phyloP scores from a whole-genome alignment of 306 rosid genomes.

The Fagus crenata region DNA sequence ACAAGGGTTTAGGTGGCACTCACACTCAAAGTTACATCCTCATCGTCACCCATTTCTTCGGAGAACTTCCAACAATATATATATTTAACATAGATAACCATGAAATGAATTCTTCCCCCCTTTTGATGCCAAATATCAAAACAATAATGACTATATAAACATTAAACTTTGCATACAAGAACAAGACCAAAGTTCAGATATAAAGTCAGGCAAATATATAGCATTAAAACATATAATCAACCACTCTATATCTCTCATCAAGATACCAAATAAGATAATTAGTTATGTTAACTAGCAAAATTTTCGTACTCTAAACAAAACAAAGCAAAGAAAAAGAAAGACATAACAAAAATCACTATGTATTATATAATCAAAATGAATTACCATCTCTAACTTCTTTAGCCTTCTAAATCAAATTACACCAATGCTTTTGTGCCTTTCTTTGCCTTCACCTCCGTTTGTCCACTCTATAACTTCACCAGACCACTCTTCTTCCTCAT shows the following conservation, averaged over 20 bases:
- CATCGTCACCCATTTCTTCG: neutral
- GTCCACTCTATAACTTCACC: slow-evolving; percentile 32
- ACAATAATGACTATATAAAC: neutral
- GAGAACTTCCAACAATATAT: neutral
- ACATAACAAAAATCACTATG: neutral
- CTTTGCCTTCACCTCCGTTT: slow-evolving; percentile 38
- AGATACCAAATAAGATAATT: slow-evolving; percentile 2
- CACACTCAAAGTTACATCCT: neutral
- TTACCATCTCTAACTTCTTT: slow-evolving; percentile 6
- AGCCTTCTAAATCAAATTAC: neutral
- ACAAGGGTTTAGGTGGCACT: neutral
- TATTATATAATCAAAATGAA: slow-evolving; percentile 20
- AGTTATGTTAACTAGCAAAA: neutral
- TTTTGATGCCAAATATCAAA: neutral
- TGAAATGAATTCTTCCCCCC: neutral
- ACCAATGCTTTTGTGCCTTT: slow-evolving; percentile 14
- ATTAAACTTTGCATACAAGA: neutral
- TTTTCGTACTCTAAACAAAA: slow-evolving; percentile 8
- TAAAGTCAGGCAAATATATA: neutral
- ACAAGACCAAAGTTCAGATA: slow-evolving; percentile 14
- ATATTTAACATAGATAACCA: neutral
- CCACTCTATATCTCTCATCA: neutral
- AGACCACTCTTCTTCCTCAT: slow-evolving; percentile 29
- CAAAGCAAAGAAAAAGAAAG: too few species aligned
- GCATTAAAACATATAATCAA: neutral